phyloP scores from a whole-genome alignment of 1,284 basidiomycete species.

The Irpex sp. region DNA sequence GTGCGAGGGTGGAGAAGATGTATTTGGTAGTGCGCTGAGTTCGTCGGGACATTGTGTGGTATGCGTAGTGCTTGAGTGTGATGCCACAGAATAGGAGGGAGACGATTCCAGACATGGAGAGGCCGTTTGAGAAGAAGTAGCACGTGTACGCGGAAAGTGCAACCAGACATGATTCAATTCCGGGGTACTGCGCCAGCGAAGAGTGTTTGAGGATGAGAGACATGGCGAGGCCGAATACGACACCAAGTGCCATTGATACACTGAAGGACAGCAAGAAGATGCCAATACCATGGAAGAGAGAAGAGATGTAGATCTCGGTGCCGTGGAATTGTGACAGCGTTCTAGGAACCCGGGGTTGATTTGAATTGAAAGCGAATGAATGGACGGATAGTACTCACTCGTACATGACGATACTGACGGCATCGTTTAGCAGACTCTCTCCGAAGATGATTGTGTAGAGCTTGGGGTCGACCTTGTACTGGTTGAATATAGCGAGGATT shows the following conservation, averaged over 20 bases:
- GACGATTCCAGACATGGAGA: slow-evolving; percentile 96
- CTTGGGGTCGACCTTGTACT: slow-evolving; percentile 98
- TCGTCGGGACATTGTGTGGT: slow-evolving; percentile 96
- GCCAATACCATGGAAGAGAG: slow-evolving; percentile 92
- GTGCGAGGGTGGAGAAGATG: slow-evolving; percentile 89
- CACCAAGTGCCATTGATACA: slow-evolving; percentile 91
- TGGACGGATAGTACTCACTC: slow-evolving; percentile 66
- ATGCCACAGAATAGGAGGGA: slow-evolving; percentile 98
- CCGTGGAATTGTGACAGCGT: slow-evolving; percentile 92
- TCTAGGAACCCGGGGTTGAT: slow-evolving; percentile 36
- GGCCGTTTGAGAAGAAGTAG: slow-evolving; percentile 97
- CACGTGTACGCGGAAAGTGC: slow-evolving; percentile 94
- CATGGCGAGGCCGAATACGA: slow-evolving; percentile 86
- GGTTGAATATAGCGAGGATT: slow-evolving; percentile 97
- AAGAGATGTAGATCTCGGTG: slow-evolving; percentile 82
- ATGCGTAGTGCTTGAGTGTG: slow-evolving; percentile 98
- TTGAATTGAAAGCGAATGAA: neutral
- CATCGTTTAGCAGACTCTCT: slow-evolving; percentile 96
- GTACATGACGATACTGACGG: slow-evolving; percentile 99
- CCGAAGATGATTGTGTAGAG: slow-evolving; percentile 98
- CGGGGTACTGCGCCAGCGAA: slow-evolving; percentile 81
- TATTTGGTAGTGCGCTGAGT: slow-evolving; percentile 97
- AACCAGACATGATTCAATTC: slow-evolving; percentile 93
- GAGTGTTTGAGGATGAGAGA: slow-evolving; percentile 96
- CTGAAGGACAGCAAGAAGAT: slow-evolving; percentile 96